Percentiles rank a stretch among this genome's conserved stretches.
Evolutionary conservation across 2,329 filamentous ascomycete species (phyloP).

Genomic region (Colletotrichum sp.): DNA sequence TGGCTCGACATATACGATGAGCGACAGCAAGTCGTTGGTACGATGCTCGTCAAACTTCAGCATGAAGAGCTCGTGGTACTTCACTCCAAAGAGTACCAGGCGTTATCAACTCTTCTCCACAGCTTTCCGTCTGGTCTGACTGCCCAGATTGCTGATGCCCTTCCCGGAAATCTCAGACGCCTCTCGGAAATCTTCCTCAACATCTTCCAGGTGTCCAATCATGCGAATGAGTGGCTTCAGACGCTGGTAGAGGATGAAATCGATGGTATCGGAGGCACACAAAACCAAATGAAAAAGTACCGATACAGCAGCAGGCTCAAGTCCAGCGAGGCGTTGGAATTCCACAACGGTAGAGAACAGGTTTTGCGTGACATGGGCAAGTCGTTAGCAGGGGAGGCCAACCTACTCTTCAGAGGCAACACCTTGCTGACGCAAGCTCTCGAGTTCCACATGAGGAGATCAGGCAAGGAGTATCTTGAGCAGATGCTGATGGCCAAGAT

Average conservation of each 20-base stretch:
- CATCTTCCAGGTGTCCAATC: slow-evolving; percentile 92
- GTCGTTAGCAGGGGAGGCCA: slow-evolving; percentile 84
- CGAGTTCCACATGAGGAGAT: slow-evolving; percentile 92
- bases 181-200: slow-evolving; percentile 88
- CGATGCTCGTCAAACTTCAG: slow-evolving; percentile 82
- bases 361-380: slow-evolving; percentile 80
- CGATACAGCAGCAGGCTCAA: slow-evolving; percentile 74
- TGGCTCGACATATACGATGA: slow-evolving; percentile 87
- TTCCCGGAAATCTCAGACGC: slow-evolving; percentile 79
- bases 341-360: slow-evolving; percentile 69
- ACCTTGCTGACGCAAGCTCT: slow-evolving; percentile 91
- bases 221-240: slow-evolving; percentile 88
- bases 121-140: slow-evolving; percentile 85
- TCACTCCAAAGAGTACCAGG: slow-evolving; percentile 83
- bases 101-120: slow-evolving; percentile 82
- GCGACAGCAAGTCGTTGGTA: slow-evolving; percentile 77
- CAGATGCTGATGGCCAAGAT: slow-evolving; percentile 87
- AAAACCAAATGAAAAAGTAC: slow-evolving; percentile 75
- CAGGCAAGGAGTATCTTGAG: slow-evolving; percentile 92
- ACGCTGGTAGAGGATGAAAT: slow-evolving; percentile 96
- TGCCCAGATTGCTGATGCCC: slow-evolving; percentile 78
- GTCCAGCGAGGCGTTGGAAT: slow-evolving; percentile 72
- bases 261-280: slow-evolving; percentile 81
- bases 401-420: slow-evolving; percentile 93
- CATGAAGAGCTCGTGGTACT: slow-evolving; percentile 91